Percentiles rank a stretch among this genome's conserved stretches.
Conservation (phyloP, 768 basidiomycete species). For the Pulveroboletus sp. region DNA sequence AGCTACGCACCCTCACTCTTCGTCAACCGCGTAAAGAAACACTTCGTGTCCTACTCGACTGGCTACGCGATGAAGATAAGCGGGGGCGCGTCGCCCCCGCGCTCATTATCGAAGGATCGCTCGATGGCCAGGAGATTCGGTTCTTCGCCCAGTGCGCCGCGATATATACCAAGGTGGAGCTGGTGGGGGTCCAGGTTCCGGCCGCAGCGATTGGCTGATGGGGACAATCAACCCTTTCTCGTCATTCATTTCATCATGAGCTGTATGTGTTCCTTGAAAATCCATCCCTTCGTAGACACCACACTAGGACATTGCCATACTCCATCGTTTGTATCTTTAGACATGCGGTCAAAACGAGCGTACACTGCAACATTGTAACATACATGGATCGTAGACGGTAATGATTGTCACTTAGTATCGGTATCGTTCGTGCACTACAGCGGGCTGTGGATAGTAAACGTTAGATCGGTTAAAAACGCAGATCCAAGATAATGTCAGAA, state of each 20-base stretch:
- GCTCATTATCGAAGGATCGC: conserved; percentile 18
- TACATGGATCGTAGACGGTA: too few relatives aligned
- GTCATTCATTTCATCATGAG: background rate
- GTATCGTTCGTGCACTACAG: too few relatives aligned
- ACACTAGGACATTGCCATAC: background rate
- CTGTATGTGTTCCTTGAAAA: background rate
- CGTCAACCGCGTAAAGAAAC: conserved; percentile 23
- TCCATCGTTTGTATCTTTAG: conserved; percentile 4
- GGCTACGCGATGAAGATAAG: conserved; percentile 15
- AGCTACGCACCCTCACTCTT: conserved; percentile 18
- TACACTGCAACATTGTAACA: conserved; percentile 3
- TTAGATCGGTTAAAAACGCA: background rate
- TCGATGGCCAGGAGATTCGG: conserved; percentile 15
- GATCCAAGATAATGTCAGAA: conserved; percentile 31
- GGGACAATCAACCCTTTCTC: background rate
- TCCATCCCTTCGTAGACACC: background rate
- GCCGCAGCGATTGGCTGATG: background rate
- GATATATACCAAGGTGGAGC: conserved; percentile 14
- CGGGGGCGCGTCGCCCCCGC: conserved; percentile 9
- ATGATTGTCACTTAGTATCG: too few relatives aligned
- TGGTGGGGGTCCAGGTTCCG: conserved; percentile 1
- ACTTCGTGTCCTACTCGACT: conserved; percentile 18
- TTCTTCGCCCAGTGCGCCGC: conserved; percentile 12
- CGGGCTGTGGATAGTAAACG: background rate
- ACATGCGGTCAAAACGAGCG: background rate